These are phyloP conservation scores for Lactarius tabidus DNA, from an alignment of 768 basidiomycete genomes.

Conservation along the genomic window DNA sequence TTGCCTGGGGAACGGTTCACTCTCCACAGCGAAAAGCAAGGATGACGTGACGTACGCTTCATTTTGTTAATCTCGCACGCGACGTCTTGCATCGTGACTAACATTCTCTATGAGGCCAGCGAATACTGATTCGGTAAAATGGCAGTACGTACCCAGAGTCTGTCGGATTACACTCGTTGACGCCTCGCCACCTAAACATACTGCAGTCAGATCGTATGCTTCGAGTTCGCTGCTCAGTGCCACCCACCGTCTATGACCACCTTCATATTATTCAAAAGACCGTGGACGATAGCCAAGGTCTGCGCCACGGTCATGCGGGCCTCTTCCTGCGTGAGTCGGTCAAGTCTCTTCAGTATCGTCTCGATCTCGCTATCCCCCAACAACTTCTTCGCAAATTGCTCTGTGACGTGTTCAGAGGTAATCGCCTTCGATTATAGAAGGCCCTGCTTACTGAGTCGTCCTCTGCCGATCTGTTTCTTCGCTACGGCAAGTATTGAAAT, in stretches of 20 bases:
- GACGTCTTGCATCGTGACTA: conserved; percentile 5
- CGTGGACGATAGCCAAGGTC: background rate
- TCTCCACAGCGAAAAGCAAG: background rate
- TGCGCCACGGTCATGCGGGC: conserved; percentile 3
- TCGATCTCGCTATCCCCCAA: conserved; percentile 4
- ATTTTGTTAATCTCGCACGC: conserved; percentile 1
- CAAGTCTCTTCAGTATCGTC: background rate
- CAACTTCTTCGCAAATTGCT: conserved; percentile 5
- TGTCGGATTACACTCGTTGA: no score
- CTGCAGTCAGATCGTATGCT: no score
- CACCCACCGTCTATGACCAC: no score
- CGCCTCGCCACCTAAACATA: no score
- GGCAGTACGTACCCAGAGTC: background rate
- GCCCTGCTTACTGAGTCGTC: conserved; percentile 4
- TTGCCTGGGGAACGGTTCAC: background rate
- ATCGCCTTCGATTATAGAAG: background rate
- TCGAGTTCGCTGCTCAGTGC: no score
- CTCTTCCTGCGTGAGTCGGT: conserved; percentile 14
- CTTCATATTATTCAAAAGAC: no score
- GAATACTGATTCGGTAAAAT: background rate
- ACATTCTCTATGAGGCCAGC: background rate
- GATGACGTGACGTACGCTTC: background rate
- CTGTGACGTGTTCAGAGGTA: background rate
- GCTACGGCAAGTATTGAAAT: conserved; percentile 8
- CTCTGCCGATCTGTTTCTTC: conserved; percentile 6